Evolutionary conservation across 2,329 filamentous ascomycete genomes (phyloP), one percentile per base, ranked within the genome.

Genomic region (Fusarium sp.): DNA sequence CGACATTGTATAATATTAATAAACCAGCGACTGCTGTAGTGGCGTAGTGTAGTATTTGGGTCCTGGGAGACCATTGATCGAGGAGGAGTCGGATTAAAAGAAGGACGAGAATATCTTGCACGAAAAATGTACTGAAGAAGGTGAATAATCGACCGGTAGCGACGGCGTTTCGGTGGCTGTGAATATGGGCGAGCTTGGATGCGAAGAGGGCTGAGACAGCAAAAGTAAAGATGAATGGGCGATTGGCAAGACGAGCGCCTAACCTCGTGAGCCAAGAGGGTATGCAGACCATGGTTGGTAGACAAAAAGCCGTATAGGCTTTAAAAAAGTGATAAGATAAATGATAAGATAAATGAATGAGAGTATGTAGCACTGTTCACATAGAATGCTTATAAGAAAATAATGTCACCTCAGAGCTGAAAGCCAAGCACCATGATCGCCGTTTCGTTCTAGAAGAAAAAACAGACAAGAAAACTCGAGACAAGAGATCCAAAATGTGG

Each of bases 81-180:
- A 83, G 76, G 36, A 82, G 73, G 12, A 81, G 70, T 14, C 81
- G 77, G 55, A 82, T 75, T 26, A 79, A 42, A 20, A 82, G 60
- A 33, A 83, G 73, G 31, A 82, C 69, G 20, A 77, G 39, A 8
- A 79, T 74, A 47, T 83, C 82, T 56, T 83, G 81, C 10, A 76
- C 72, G 59, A 82, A 82, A 60, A 83, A 83, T 22, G 81, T 81
- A 26, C 78, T 75, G 22, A 79, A 79, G 57, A 80, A 83, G 6
- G 72, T 75, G 24, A 78, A 26, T 33, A 83, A 58, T 42, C 80
- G 74, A 39, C 60, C 67, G 4, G 74, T 60, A 3, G 80, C 75
- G n/a, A 83, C 63, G 31, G 81, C 78, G 15, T 66, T 66, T 42
- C 78, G 69, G 47, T 83, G 80, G 60, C 76, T 80, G 65, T 79